Conservation (phyloP, 495 filamentous ascomycete species). For the Tuber borchii region DNA sequence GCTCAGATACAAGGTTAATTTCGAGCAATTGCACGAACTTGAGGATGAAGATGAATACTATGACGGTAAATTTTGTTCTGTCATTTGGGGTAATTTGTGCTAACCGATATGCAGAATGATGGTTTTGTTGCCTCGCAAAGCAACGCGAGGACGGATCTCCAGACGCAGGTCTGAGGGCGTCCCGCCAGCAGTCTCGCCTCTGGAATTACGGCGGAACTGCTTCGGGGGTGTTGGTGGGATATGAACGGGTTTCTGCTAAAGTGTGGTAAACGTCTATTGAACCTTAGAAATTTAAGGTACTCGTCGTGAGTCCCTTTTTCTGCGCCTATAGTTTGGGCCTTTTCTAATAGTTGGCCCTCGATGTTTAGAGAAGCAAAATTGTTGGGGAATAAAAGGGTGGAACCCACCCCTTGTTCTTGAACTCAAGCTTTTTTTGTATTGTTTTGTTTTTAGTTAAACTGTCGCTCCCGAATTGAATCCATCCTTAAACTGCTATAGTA, state of each 20-base stretch:
- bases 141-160: conserved; percentile 15
- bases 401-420: background rate
- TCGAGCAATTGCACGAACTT: conserved; percentile 92
- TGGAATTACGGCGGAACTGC: conserved; percentile 12
- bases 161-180: conserved; percentile 11
- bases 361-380: background rate
- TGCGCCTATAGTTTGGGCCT: background rate
- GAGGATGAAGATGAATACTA: conserved; percentile 99
- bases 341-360: background rate
- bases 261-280: background rate
- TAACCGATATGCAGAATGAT: conserved; percentile 20
- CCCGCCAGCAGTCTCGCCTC: conserved; percentile 9
- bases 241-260: background rate
- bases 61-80: conserved; percentile 52
- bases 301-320: background rate
- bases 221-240: background rate
- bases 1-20: conserved; percentile 98
- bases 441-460: background rate
- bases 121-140: conserved; percentile 14
- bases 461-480: background rate
- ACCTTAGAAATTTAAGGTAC: background rate
- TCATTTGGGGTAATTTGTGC: conserved; percentile 17
- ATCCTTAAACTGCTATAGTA: background rate
- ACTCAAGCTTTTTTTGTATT: background rate
- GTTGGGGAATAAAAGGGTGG: background rate